These are phyloP conservation scores for Cyclaneusma minus DNA, from an alignment of 2,329 filamentous ascomycete genomes.

Conservation along the genomic window DNA sequence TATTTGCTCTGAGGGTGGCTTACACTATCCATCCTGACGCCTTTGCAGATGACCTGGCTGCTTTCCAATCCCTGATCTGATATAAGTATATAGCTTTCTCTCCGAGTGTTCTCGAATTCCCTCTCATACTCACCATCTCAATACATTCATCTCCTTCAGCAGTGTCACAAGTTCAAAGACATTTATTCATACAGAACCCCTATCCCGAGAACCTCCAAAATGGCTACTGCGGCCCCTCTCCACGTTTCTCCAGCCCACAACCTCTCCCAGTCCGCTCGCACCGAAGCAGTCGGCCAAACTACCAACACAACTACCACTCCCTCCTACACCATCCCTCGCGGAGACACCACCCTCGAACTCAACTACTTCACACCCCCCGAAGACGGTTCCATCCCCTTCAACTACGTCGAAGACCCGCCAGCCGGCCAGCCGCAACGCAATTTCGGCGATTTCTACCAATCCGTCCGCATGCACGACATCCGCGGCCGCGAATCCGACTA, in stretches of 20 bases:
- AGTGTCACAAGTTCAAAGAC: slow-evolving; percentile 1
- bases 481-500: slow-evolving; percentile 54
- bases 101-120: no score
- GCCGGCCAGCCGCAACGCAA: slow-evolving; percentile 15
- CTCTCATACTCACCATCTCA: no score
- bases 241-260: slow-evolving; percentile 26
- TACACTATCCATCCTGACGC: no score
- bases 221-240: slow-evolving; percentile 22
- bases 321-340: slow-evolving; percentile 25
- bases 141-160: background rate
- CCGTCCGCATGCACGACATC: slow-evolving; percentile 47
- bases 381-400: slow-evolving; percentile 36
- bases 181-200: background rate
- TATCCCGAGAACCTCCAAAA: slow-evolving; percentile 10
- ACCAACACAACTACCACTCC: slow-evolving; percentile 1
- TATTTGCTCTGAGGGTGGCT: no score
- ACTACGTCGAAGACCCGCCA: slow-evolving; percentile 31
- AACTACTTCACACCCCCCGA: slow-evolving; percentile 37
- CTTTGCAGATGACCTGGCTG: no score
- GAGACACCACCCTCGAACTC: slow-evolving; percentile 31
- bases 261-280: slow-evolving; percentile 14
- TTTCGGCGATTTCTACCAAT: slow-evolving; percentile 13
- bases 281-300: slow-evolving; percentile 10
- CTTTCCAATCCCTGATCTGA: no score
- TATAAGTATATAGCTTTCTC: no score